A percentile compares a stretch with the other conserved stretches of the same genome.
Evolutionary conservation across 257 asterid species (phyloP).

Genomic region (Solanum chiquidenum): DNA sequence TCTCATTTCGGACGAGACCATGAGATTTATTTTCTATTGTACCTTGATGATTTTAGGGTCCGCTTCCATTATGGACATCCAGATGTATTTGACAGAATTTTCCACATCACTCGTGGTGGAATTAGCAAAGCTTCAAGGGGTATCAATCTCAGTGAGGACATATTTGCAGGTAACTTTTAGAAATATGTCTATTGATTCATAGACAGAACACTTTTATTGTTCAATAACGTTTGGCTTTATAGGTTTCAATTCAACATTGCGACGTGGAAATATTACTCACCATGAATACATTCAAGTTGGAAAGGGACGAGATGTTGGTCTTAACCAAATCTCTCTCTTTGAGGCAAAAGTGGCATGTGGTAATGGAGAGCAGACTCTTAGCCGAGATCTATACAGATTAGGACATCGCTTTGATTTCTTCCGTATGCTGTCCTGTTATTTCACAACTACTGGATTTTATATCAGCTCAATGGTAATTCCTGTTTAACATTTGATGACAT

Average conservation of each 20-base stretch:
- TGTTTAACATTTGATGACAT: not conserved
- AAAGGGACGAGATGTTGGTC: conserved; percentile 95
- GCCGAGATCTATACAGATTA: conserved; percentile 90
- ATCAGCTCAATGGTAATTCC: conserved; percentile 80
- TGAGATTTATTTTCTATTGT: not conserved
- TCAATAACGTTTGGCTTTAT: conserved; percentile 13
- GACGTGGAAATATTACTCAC: conserved; percentile 89
- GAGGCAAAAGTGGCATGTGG: conserved; percentile 99
- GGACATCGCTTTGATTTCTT: conserved; percentile 97
- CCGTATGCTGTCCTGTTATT: conserved; percentile 84
- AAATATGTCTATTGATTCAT: not conserved
- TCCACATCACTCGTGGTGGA: conserved; percentile 97
- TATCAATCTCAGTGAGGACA: conserved; percentile 95
- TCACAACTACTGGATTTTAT: conserved; percentile 85
- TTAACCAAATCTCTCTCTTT: conserved; percentile 89
- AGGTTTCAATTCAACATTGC: conserved; percentile 86
- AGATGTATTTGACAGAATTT: conserved; percentile 87
- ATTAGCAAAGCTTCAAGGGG: conserved; percentile 93
- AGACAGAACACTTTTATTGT: not conserved
- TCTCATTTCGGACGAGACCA: not conserved
- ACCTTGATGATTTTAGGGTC: conserved; percentile 45
- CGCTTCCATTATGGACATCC: conserved; percentile 99
- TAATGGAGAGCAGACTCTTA: conserved; percentile 89
- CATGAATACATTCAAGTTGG: conserved; percentile 96
- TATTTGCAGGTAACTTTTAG: conserved; percentile 79